Conservation (phyloP, 176 grass and related monocot species). For the Zea luxurians region DNA sequence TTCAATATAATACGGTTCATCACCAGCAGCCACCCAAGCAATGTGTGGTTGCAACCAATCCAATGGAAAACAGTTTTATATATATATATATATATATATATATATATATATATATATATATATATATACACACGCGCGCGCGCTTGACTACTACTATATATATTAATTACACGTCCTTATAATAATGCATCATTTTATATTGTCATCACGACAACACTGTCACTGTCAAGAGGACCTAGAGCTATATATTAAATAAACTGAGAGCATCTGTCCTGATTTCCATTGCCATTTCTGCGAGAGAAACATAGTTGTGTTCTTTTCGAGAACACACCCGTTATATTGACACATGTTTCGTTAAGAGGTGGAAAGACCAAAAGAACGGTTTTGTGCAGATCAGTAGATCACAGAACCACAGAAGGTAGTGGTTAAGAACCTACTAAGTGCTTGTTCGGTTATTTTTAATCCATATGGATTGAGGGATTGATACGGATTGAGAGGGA, state of each 20-base stretch:
- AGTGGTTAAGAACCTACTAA: no score
- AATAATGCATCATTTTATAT: background rate
- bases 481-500: no score
- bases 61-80: constrained; percentile 37
- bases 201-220: constrained; percentile 19
- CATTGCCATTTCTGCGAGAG: constrained; percentile 13
- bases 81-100: no score
- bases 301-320: background rate
- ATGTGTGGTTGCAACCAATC: constrained; percentile 50
- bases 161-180: background rate
- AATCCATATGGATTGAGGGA: no score
- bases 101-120: no score
- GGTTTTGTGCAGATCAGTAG: no score
- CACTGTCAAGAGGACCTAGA: constrained; percentile 2
- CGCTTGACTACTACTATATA: constrained; percentile 7
- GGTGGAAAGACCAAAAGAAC: no score
- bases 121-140: no score
- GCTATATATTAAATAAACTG: constrained; percentile 13
- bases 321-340: no score
- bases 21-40: constrained; percentile 12
- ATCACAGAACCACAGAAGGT: no score
- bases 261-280: constrained; percentile 2
- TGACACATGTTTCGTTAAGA: no score
- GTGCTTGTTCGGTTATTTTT: no score
- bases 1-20: constrained; percentile 14